Percentiles rank a stretch among this genome's conserved stretches.
Evolutionary conservation across 108 stramenopile genomes (phyloP).

Genomic region (Licmophora abbreviata): DNA sequence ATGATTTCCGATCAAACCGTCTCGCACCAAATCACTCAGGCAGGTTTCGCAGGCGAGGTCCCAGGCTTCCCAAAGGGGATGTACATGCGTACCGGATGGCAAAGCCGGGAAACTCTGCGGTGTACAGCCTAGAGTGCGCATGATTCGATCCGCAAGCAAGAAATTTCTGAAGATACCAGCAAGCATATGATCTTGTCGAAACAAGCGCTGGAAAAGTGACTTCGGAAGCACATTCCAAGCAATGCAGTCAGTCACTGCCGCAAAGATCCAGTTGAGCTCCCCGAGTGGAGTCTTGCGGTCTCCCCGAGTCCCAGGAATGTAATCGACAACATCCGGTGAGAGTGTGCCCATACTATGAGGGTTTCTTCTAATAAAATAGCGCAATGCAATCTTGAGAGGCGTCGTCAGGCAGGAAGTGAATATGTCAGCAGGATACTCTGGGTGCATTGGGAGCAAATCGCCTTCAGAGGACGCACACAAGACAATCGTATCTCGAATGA

Average conservation of each 20-base stretch:
- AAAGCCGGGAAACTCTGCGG: constrained; percentile 87
- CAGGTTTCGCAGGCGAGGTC: constrained; percentile 97
- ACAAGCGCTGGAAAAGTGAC: constrained; percentile 90
- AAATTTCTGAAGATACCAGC: constrained; percentile 98
- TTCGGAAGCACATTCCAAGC: constrained; percentile 98
- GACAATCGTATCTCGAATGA: constrained; percentile 89
- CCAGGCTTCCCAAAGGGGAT: constrained; percentile 98
- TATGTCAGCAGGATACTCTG: constrained; percentile 93
- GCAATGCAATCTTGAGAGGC: constrained; percentile 93
- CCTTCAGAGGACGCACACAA: constrained; percentile 87
- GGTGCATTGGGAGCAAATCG: constrained; percentile 92
- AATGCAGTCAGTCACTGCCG: constrained; percentile 97
- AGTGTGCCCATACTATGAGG: constrained; percentile 44
- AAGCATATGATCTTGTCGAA: constrained; percentile 95
- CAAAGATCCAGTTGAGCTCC: constrained; percentile 99
- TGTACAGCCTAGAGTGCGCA: constrained; percentile 84
- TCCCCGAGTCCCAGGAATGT: constrained; percentile 85
- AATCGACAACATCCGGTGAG: constrained; percentile 71
- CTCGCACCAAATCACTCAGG: constrained; percentile 66
- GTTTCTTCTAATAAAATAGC: constrained; percentile 88
- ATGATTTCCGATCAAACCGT: constrained; percentile 42
- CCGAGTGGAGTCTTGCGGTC: constrained; percentile 91
- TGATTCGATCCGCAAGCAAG: constrained; percentile 94
- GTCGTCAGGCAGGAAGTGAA: constrained; percentile 98
- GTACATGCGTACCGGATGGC: constrained; percentile 88